phyloP scores from a whole-genome alignment of 148 eudicot genomes.

The Rhododendron simsii region DNA sequence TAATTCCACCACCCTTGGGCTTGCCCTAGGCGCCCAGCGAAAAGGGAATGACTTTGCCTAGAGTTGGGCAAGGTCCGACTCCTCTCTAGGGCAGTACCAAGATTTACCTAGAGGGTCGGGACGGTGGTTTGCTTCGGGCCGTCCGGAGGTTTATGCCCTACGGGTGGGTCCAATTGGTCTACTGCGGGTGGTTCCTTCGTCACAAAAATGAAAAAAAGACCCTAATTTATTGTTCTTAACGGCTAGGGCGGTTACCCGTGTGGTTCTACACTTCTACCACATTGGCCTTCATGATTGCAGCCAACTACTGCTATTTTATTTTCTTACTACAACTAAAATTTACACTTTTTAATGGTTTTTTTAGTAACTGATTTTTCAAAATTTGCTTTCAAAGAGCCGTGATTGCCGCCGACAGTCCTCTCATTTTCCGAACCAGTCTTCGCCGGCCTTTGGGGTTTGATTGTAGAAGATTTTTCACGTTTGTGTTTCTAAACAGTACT shows the following conservation, averaged over 20 bases:
- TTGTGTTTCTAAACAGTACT: no score
- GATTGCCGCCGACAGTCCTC: not conserved
- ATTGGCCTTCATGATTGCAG: not conserved
- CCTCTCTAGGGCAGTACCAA: no score
- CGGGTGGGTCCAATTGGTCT: not conserved
- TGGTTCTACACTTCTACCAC: not conserved
- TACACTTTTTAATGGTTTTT: not conserved
- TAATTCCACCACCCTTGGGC: no score
- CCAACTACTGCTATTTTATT: not conserved
- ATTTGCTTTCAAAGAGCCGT: not conserved
- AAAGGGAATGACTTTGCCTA: no score
- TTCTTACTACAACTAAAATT: not conserved
- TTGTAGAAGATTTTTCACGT: not conserved
- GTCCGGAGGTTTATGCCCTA: not conserved
- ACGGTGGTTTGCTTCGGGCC: no score
- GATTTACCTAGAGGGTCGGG: no score
- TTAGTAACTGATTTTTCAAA: not conserved
- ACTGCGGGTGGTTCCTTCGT: no score
- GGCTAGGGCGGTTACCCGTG: not conserved
- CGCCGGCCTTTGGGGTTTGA: not conserved
- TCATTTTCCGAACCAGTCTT: not conserved
- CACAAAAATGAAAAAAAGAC: no score
- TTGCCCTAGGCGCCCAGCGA: no score
- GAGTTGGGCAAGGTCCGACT: no score
- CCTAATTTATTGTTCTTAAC: not conserved